A percentile compares a stretch with the other conserved stretches of the same genome.
Conservation (phyloP, 139 green algal genomes). For the Yamagishiella unicocca region DNA sequence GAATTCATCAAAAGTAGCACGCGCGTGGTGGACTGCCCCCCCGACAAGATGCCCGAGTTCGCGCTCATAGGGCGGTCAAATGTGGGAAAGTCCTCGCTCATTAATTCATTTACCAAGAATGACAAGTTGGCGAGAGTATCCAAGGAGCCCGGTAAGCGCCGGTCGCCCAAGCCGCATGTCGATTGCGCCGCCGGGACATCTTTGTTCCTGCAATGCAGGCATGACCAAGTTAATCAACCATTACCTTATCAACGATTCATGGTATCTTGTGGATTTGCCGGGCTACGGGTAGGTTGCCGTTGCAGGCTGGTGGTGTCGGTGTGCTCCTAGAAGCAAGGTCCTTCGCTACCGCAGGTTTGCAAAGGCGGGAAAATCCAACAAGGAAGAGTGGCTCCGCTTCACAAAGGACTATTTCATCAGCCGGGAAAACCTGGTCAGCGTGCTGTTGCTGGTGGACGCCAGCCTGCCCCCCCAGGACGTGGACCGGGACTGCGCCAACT, state of each 20-base stretch:
- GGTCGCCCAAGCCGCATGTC: background rate
- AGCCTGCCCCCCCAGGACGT: conserved; percentile 78
- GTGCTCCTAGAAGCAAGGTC: background rate
- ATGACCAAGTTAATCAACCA: conserved; percentile 97
- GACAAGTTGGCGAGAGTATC: conserved; percentile 88
- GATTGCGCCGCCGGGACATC: background rate
- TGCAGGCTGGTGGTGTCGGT: background rate
- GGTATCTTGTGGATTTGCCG: conserved; percentile 95
- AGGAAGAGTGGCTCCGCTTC: conserved; percentile 87
- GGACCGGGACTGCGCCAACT: conserved; percentile 71
- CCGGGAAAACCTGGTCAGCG: conserved; percentile 82
- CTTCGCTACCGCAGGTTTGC: conserved; percentile 30
- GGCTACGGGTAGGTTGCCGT: conserved; percentile 87
- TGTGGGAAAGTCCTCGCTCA: conserved; percentile 95
- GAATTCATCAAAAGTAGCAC: conserved; percentile 83
- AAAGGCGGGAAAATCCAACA: conserved; percentile 66
- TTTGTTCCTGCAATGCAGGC: conserved; percentile 66
- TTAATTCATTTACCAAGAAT: conserved; percentile 91
- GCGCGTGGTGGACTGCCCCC: conserved; percentile 79
- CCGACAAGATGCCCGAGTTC: conserved; percentile 84
- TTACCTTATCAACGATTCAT: conserved; percentile 93
- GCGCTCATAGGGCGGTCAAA: conserved; percentile 96
- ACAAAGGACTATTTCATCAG: conserved; percentile 90
- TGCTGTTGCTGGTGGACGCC: conserved; percentile 93
- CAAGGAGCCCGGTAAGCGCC: conserved; percentile 86